Percentiles rank a stretch among this genome's conserved stretches.
phyloP scores from a whole-genome alignment of 2,329 filamentous ascomycete species.

The Sporothrix brasiliensis region DNA sequence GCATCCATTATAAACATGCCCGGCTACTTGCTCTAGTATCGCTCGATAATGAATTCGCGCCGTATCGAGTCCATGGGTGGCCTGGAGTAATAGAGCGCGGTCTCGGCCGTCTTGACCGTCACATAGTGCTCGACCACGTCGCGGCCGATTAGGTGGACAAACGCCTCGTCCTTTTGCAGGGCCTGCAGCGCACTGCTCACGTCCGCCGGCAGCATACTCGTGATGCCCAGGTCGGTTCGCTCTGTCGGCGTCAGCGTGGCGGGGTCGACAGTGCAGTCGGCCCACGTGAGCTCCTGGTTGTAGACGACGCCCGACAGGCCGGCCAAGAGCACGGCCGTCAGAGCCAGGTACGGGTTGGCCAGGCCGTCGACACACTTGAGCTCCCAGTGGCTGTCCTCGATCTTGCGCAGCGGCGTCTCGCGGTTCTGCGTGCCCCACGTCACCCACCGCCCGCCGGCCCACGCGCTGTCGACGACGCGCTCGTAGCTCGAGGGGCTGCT shows the following conservation, averaged over 20 bases:
- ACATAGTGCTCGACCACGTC: constrained; percentile 61
- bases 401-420: constrained; percentile 71
- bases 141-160: constrained; percentile 52
- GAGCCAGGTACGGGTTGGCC: constrained; percentile 74
- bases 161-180: constrained; percentile 52
- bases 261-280: constrained; percentile 61
- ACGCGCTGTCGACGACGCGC: constrained; percentile 67
- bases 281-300: constrained; percentile 49
- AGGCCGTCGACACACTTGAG: constrained; percentile 76
- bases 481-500: constrained; percentile 69
- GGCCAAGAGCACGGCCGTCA: constrained; percentile 62
- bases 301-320: constrained; percentile 60
- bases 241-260: constrained; percentile 52
- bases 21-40: constrained; percentile 53
- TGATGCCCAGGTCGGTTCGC: constrained; percentile 57
- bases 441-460: constrained; percentile 78
- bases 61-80: constrained; percentile 52
- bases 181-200: constrained; percentile 59
- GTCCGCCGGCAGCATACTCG: constrained; percentile 55
- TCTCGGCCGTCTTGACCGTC: constrained; percentile 62
- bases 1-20: constrained; percentile 8
- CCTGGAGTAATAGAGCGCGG: constrained; percentile 47
- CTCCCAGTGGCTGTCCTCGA: constrained; percentile 72
- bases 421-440: constrained; percentile 82
- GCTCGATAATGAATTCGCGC: constrained; percentile 64